These are phyloP conservation scores for Claviceps citrina DNA, from an alignment of 2,329 filamentous ascomycete species.

Conservation along the genomic window DNA sequence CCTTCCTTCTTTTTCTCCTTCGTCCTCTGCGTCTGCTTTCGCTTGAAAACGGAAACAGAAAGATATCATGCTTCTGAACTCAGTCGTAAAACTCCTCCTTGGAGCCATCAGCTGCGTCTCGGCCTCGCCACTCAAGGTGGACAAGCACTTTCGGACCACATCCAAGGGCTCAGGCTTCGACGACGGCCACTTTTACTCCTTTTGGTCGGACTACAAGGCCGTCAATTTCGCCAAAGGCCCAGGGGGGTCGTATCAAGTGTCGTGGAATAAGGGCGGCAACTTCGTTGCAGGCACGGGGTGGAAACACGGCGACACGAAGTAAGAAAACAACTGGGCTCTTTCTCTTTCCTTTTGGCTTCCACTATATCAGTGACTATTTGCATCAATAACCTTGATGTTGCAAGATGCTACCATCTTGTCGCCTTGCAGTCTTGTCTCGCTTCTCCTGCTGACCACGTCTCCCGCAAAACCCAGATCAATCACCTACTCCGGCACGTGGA, in stretches of 20 bases:
- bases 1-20: background rate
- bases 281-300: slow-evolving; percentile 45
- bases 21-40: too few relatives aligned
- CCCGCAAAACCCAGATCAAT: slow-evolving; percentile 15
- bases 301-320: slow-evolving; percentile 36
- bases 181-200: background rate
- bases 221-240: background rate
- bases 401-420: too few relatives aligned
- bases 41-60: too few relatives aligned
- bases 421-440: background rate
- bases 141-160: background rate
- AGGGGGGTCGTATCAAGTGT: background rate
- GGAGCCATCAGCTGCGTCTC: background rate
- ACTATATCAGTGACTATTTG: slow-evolving; percentile 7
- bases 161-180: background rate
- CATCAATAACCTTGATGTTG: too few relatives aligned
- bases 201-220: background rate
- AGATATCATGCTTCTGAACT: background rate
- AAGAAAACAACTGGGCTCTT: too few relatives aligned
- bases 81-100: background rate
- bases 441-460: background rate
- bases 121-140: background rate
- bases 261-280: slow-evolving; percentile 33
- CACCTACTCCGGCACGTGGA: slow-evolving; percentile 4
- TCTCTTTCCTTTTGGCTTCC: background rate